phyloP scores from a whole-genome alignment of 768 basidiomycete genomes.

The Tylopilus balloui region DNA sequence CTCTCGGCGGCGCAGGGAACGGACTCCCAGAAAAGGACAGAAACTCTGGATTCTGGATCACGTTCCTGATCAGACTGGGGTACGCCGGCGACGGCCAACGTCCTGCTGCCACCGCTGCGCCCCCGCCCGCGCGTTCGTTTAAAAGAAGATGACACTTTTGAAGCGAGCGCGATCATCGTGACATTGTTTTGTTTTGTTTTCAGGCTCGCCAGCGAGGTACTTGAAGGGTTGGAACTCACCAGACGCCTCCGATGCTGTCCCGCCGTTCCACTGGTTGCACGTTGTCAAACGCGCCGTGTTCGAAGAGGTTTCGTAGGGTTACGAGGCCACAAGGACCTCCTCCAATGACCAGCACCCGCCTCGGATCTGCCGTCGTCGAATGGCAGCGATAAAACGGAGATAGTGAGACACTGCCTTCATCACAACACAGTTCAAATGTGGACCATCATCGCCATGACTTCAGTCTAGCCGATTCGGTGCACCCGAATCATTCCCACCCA shows the following conservation, averaged over 20 bases:
- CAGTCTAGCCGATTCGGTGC: background rate
- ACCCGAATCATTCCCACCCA: background rate
- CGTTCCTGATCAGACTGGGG: slow-evolving; percentile 45
- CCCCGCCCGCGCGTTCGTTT: background rate
- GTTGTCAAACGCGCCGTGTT: slow-evolving; percentile 37
- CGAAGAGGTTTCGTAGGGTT: slow-evolving; percentile 44
- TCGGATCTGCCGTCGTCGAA: slow-evolving; percentile 2
- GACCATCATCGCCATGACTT: background rate
- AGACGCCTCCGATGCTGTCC: slow-evolving; percentile 47
- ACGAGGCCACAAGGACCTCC: slow-evolving; percentile 48
- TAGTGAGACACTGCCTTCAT: slow-evolving; percentile 6
- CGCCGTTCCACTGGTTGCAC: slow-evolving; percentile 45
- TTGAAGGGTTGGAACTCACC: slow-evolving; percentile 31
- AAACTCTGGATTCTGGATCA: slow-evolving; percentile 43
- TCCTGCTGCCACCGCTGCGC: too few relatives aligned
- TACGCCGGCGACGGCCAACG: slow-evolving; percentile 48
- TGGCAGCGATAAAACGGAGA: background rate
- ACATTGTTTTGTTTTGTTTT: background rate
- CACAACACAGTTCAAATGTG: background rate
- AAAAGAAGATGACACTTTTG: slow-evolving; percentile 15
- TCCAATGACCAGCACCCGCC: slow-evolving; percentile 40
- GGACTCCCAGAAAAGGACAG: slow-evolving; percentile 29
- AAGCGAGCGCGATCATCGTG: background rate
- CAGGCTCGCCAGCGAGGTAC: background rate
- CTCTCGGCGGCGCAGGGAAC: slow-evolving; percentile 24